phyloP scores from a whole-genome alignment of 495 filamentous ascomycete species.

The Delitschia confertaspora region DNA sequence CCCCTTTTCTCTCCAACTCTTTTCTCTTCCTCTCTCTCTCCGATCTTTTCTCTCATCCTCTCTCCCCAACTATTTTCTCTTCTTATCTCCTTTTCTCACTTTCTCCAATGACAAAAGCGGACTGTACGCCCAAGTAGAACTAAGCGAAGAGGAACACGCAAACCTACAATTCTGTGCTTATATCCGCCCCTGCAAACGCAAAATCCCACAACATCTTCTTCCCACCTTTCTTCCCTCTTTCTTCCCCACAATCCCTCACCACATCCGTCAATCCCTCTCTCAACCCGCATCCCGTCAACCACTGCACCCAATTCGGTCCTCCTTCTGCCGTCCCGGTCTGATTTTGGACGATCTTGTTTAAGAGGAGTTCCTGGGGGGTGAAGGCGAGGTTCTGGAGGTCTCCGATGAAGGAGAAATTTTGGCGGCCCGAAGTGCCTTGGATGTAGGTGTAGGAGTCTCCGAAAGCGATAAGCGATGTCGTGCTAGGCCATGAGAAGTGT shows the following conservation, averaged over 20 bases:
- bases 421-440: constrained; percentile 42
- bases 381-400: constrained; percentile 37
- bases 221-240: constrained; percentile 32
- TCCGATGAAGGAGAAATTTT: constrained; percentile 45
- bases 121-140: too few relatives aligned
- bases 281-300: constrained; percentile 41
- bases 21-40: too few relatives aligned
- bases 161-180: constrained; percentile 37
- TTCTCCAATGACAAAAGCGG: too few relatives aligned
- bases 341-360: constrained; percentile 44
- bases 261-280: constrained; percentile 34
- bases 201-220: constrained; percentile 49
- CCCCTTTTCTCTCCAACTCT: too few relatives aligned
- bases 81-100: too few relatives aligned
- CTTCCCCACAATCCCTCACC: too few relatives aligned
- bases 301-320: constrained; percentile 46
- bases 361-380: constrained; percentile 36
- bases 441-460: constrained; percentile 50
- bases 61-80: too few relatives aligned
- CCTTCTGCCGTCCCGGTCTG: constrained; percentile 43
- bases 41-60: too few relatives aligned
- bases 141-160: too few relatives aligned
- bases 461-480: constrained; percentile 45
- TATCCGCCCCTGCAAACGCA: constrained; percentile 47
- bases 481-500: too few relatives aligned